These are phyloP conservation scores for Ceratocystis colombiana DNA, from an alignment of 2,329 filamentous ascomycete species.

Conservation along the genomic window DNA sequence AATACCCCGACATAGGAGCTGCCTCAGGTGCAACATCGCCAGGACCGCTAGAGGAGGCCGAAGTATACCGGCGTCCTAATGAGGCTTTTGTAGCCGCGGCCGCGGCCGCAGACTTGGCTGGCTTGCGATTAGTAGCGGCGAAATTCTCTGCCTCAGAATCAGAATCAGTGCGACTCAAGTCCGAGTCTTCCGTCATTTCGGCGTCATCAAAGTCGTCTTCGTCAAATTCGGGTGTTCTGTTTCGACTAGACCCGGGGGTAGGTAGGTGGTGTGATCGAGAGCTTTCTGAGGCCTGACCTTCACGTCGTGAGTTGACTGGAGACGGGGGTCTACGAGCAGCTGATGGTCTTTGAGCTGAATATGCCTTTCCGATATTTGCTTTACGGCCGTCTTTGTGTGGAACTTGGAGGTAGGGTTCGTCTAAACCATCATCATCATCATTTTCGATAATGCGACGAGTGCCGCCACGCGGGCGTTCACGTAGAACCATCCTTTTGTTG, in stretches of 20 bases:
- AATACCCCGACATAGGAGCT: background rate
- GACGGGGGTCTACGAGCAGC: slow-evolving; percentile 17
- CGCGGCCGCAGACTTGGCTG: background rate
- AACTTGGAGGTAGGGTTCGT: slow-evolving; percentile 7
- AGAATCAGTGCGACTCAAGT: slow-evolving; percentile 2
- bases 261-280: slow-evolving; percentile 22
- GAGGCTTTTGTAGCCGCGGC: background rate
- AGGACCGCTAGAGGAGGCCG: background rate
- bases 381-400: slow-evolving; percentile 15
- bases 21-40: slow-evolving; percentile 5
- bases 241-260: slow-evolving; percentile 22
- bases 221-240: slow-evolving; percentile 23
- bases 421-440: slow-evolving; percentile 15
- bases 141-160: slow-evolving; percentile 1
- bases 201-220: slow-evolving; percentile 14
- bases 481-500: background rate
- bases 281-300: slow-evolving; percentile 18
- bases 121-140: background rate
- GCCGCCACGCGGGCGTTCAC: slow-evolving; percentile 10
- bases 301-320: slow-evolving; percentile 21
- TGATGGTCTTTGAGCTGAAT: slow-evolving; percentile 3
- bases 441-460: slow-evolving; percentile 16
- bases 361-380: background rate
- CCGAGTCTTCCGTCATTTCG: slow-evolving; percentile 19
- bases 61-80: background rate